Evolutionary conservation across 73 alveolate genomes (phyloP), one percentile per base, ranked within the genome.

Genomic region (Paramecium sexaurelia): DNA sequence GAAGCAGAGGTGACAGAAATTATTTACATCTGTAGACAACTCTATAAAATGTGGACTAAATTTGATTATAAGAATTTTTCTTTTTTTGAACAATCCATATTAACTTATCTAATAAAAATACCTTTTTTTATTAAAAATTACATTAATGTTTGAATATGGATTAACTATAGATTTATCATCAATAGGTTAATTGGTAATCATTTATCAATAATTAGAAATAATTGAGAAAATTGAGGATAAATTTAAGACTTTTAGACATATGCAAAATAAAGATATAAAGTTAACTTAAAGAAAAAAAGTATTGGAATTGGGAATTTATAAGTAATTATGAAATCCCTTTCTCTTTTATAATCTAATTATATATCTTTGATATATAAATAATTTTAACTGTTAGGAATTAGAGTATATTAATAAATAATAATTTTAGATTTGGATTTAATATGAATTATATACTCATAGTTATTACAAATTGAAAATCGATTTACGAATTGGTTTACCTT

Each of bases 51-150:
- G 55, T 93, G 91, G 32, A 75, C 94, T 91, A 47, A 22, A 29
- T 17, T 17, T 5, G 1, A 35, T 9, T 11, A 3, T 45, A 47
- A 2, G 7, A 78, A 17, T 51, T 27, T 94, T 92, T 96, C 94
- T 51, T 27, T 94, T 92, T 96, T 93, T 40, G 99, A 99, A 7
- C 99, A 99, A 51, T 91, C 95, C 15, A 98, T 97, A 71, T 98
- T 99, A 0, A 98, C 99, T 93, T 98, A 95, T 26, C 97, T 96
- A 83, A 97, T 99, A 84, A 95, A 94, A 8, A 98, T 92, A 93
- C 97, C 99, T 84, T 95, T 98, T n/a, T 43, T 91, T 87, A 73
- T 97, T 98, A 5, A 94, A 93, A 20, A 97, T 92, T 66, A 97
- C 93, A 20, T 88, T 85, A 5, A 98, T 96, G 67, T 98, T 98